Base-by-base conservation (phyloP, 495 filamentous ascomycete species). In the Beverwykella pulmonaria region DNA sequence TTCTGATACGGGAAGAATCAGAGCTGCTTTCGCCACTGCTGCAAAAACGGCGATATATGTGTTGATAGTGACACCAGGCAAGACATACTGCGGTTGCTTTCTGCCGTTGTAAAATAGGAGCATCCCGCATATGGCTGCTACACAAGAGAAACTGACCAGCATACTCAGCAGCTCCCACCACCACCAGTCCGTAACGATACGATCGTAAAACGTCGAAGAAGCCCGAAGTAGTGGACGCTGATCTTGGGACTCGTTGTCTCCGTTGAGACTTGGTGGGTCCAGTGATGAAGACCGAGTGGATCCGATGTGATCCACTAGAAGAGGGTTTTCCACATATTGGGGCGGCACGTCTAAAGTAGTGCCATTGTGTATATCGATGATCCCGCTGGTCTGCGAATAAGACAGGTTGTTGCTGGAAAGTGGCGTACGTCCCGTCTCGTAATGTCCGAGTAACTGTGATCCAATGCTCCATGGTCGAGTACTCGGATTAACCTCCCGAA, bases 101-200 rank as follows among this genome's bases (percentile, higher is more conserved):
- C 64, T 58, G 14, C 61, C 66, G 32, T 27, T 44, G 47, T 54
- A 56, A n/a, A 61, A 39, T 1, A 57, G 14, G 19, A 69, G 46
- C 14, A 70, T 57, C 15, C 56, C 57, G 30, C 65, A 36, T 7
- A 70, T 70, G 19, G 67, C 61, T 23, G 30, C 55, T 0, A 57
- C 23, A 20, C 32, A 60, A n/a, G 17, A 19, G 27, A 60, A 53
- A n/a, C 50, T 50, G 17, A 69, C 66, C 14, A 61, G 19, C 10
- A 22, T 55, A 32, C 67, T 70, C 26, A 70, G 55, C 0, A 70
- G 41, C 23, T 65, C 49, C 61, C 67, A 64, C 60, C 55, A 69
- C 60, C 66, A 69, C 66, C 60, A 64, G 36, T 69, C 66, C 6
- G 60, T 69, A 25, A 69, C 23, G 30, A 69, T 34, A 9, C 66